phyloP scores from a whole-genome alignment of 2,329 filamentous ascomycete genomes.

The Epicoccum nigrum region DNA sequence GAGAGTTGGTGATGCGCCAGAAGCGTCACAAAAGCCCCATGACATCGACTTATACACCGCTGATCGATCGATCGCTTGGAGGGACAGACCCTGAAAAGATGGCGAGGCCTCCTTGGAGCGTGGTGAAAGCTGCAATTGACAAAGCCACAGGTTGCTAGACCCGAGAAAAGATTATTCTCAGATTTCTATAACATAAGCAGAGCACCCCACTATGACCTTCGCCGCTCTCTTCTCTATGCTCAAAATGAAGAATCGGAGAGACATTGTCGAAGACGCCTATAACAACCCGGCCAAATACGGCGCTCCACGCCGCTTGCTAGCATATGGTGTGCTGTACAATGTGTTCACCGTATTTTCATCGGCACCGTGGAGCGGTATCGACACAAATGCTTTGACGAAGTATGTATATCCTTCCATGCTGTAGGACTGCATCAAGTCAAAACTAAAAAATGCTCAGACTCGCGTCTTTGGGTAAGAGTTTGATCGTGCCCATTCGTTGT shows the following conservation, averaged over 20 bases:
- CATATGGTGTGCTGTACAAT: background rate
- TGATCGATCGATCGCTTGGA: background rate
- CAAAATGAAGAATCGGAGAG: background rate
- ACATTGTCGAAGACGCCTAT: background rate
- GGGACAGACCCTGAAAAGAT: background rate
- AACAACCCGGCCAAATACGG: background rate
- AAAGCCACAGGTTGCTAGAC: background rate
- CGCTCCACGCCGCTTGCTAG: background rate
- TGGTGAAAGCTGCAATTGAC: background rate
- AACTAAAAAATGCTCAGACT: background rate
- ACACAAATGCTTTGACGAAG: background rate
- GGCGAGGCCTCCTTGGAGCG: background rate
- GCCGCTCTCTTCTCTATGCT: background rate
- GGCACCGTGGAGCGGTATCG: background rate
- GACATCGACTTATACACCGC: background rate
- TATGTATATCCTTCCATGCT: background rate
- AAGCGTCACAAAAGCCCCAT: background rate
- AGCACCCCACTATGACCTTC: background rate
- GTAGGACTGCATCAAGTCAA: background rate
- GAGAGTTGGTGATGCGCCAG: background rate
- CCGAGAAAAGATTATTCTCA: background rate
- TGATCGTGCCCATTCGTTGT: background rate
- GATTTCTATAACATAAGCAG: background rate
- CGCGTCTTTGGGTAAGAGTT: background rate
- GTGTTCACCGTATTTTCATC: background rate